Base-by-base conservation (phyloP, 805 yeast genomes). In the Soucietia sequanensis region DNA sequence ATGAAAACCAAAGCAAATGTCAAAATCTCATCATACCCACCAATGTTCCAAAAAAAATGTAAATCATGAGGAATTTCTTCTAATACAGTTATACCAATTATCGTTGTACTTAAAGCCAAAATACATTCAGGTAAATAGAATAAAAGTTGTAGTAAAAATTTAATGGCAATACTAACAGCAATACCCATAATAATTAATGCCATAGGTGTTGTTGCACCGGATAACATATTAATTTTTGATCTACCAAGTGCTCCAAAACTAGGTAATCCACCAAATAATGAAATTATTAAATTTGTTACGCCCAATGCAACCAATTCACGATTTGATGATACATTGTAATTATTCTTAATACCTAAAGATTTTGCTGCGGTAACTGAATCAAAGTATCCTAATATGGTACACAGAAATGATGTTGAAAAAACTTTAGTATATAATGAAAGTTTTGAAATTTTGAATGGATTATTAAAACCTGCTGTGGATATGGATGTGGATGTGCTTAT, bases 201-300 rank as follows among this genome's bases (percentile, higher is more conserved):
- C 46, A 70, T 50, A n/a, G 75, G 75, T 11, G 65, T 43, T 12
- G 47, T 49, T 13, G 66, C 66, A 4, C 96, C 96, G 0, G 65
- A 54, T 23, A 42, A 42, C 18, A 54, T 43, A 35, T 56, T 56
- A 20, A 56, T 51, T 36, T 56, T 59, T n/a, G 66, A 60, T 27
- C 67, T 47, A 9, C 67, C 67, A 31, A 61, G 49, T 0, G 65
- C 65, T 1, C 66, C 67, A 42, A 60, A 61, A 5, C 63, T 53
- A 7, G 67, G 67, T 12, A 61, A 39, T 2, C 63, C 66, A 17
- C 65, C 59, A 14, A 58, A 44, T 19, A 59, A 40, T 12, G 60
- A 41, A 18, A 55, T 50, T 2, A 56, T 47, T 15, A 58, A 35
- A 35, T 61, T 61, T 13, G 57, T 47, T 4, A 49, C 40, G 1